These are phyloP conservation scores for Arthrinium puccinioides DNA, from an alignment of 2,329 filamentous ascomycete species.

Conservation along the genomic window DNA sequence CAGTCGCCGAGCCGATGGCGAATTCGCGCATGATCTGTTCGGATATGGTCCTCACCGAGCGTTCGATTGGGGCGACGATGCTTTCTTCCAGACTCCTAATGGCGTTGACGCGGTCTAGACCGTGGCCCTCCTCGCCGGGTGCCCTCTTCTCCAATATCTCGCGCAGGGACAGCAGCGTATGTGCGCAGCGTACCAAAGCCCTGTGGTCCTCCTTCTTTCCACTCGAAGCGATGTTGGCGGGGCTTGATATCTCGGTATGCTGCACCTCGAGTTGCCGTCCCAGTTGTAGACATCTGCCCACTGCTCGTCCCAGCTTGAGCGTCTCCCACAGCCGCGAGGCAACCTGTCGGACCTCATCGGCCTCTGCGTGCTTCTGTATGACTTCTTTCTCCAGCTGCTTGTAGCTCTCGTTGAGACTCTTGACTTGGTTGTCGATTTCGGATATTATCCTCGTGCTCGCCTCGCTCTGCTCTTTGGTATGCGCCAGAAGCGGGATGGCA, in stretches of 20 bases:
- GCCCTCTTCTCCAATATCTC: constrained; percentile 63
- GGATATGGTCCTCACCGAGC: constrained; percentile 62
- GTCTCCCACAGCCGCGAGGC: constrained; percentile 76
- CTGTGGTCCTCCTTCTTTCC: constrained; percentile 62
- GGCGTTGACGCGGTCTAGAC: constrained; percentile 66
- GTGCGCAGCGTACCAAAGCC: constrained; percentile 73
- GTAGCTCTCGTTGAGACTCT: constrained; percentile 77
- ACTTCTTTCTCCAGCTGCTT: constrained; percentile 81
- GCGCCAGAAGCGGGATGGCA: constrained; percentile 70
- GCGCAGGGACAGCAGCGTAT: constrained; percentile 69
- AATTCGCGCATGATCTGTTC: constrained; percentile 82
- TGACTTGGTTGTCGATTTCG: constrained; percentile 74
- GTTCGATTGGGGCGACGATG: constrained; percentile 65
- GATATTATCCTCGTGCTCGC: constrained; percentile 66
- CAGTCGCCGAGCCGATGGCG: constrained; percentile 52
- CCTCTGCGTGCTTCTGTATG: constrained; percentile 74
- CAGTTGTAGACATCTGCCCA: constrained; percentile 71
- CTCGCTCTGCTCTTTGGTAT: constrained; percentile 68
- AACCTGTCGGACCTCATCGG: constrained; percentile 72
- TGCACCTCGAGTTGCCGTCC: constrained; percentile 85
- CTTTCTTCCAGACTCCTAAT: constrained; percentile 64
- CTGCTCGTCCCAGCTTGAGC: constrained; percentile 66
- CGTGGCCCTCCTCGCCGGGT: constrained; percentile 67
- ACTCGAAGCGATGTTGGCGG: constrained; percentile 22
- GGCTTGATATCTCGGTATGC: constrained; percentile 58